These are phyloP conservation scores for Isoetes engelmannii DNA, from an alignment of 83 land plant genomes.

Conservation along the genomic window DNA sequence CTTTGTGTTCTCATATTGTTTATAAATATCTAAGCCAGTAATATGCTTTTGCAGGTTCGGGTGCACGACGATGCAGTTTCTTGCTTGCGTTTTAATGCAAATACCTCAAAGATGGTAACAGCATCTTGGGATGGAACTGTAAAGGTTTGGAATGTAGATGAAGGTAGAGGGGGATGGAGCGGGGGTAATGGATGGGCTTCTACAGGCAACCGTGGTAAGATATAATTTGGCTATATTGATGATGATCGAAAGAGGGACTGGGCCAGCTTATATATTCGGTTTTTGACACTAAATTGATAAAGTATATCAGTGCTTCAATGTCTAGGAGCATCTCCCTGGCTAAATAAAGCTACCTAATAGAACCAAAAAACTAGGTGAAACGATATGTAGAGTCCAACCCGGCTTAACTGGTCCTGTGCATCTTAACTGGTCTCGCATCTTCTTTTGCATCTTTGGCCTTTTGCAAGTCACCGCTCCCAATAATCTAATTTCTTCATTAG, in stretches of 20 bases:
- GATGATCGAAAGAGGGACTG: too few relatives aligned
- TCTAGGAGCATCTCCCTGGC: neutral
- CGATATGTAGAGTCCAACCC: too few relatives aligned
- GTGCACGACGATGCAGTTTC: conserved; percentile 47
- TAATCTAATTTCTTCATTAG: too few relatives aligned
- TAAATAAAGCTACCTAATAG: neutral
- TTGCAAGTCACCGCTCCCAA: too few relatives aligned
- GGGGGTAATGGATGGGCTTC: conserved; percentile 11
- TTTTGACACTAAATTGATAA: neutral
- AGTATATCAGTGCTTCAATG: neutral
- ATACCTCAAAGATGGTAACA: conserved; percentile 28
- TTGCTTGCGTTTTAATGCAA: conserved; percentile 25
- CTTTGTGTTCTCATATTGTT: neutral
- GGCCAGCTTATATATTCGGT: conserved; percentile 1
- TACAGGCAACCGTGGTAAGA: conserved; percentile 9
- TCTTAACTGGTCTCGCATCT: too few relatives aligned
- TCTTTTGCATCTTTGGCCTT: too few relatives aligned
- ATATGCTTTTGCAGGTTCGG: conserved; percentile 26
- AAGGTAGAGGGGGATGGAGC: conserved; percentile 40
- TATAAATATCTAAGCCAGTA: neutral
- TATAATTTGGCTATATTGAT: neutral
- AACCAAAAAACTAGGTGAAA: neutral
- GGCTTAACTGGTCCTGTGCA: too few relatives aligned
- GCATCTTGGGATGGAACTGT: conserved; percentile 46
- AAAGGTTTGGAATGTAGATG: conserved; percentile 39